Base-by-base conservation (phyloP, 2,329 filamentous ascomycete species). In the Seiridium unicorne region DNA sequence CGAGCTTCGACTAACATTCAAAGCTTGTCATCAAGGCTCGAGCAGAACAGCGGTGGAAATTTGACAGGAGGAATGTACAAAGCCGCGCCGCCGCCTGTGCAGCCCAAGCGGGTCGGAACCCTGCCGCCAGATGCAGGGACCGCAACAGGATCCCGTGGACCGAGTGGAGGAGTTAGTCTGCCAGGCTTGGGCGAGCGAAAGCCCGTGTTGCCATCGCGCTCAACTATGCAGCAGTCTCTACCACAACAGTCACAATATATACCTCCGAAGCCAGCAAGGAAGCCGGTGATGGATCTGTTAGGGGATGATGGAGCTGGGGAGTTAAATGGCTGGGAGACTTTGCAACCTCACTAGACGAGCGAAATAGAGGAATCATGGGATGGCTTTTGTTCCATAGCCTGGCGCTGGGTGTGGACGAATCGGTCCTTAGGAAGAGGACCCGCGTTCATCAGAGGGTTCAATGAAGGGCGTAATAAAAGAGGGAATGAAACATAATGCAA, bases 251-350 rank as follows among this genome's bases (percentile, higher is more conserved):
- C n/a, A 26, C 55, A 35, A 7, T 11, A 36, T 3, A 44, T 11
- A n/a, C 49, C 49, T 4, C 70, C 76, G 53, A 76, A 66, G 38
- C 57, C 68, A 31, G 58, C 65, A 56, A 63, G 53, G 60, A 69
- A 76, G 61, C 64, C 79, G 48, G 59, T 36, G 11, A 68, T 84
- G 18, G 83, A 84, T 62, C 75, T 83, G 51, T 68, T 84, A 38
- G 72, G 71, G 2, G 78, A 77, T 48, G 81, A 84, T 49, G 76
- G 73, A 26, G 71, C 67, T n/a, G 73, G 62, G 3, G 80, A 79
- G 44, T 74, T 84, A 71, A 79, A 79, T 10, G 77, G 80, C 31
- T 86, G 83, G 83, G 81, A 85, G 66, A 81, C 83, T 4, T 66
- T 86, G 67, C 83, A 83, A 68, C 84, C 84, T 44, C 49, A 46